A percentile compares a stretch with the other conserved stretches of the same genome.
Conservation (phyloP, 2,329 filamentous ascomycete species). For the Monilinia vaccinii-corymbosi region DNA sequence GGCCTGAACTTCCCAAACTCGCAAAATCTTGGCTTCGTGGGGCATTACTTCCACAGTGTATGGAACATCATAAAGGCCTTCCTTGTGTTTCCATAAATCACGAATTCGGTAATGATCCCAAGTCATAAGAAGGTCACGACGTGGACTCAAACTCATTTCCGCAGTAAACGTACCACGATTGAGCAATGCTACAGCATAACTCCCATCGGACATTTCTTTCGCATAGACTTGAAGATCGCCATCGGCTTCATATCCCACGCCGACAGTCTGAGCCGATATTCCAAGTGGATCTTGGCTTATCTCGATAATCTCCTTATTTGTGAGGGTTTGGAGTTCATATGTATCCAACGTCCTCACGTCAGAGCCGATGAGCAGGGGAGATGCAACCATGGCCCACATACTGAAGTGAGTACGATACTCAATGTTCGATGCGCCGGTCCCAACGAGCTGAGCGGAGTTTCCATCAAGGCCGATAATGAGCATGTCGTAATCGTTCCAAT, state of each 20-base stretch:
- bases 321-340: conserved; percentile 18
- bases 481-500: conserved; percentile 36
- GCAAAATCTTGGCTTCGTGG: conserved; percentile 18
- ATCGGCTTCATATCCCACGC: conserved; percentile 7
- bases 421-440: conserved; percentile 16
- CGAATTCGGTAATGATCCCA: conserved; percentile 17
- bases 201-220: conserved; percentile 17
- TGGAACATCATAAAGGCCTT: conserved; percentile 18
- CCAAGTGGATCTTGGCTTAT: conserved; percentile 29
- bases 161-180: conserved; percentile 17
- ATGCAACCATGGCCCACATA: conserved; percentile 21
- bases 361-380: conserved; percentile 23
- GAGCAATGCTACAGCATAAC: conserved; percentile 18
- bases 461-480: conserved; percentile 22
- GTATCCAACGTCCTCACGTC: conserved; percentile 12
- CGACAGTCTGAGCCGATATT: conserved; percentile 17
- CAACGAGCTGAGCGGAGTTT: conserved; percentile 35
- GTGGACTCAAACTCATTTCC: conserved; percentile 17
- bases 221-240: conserved; percentile 16
- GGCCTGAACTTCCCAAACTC: conserved; percentile 11
- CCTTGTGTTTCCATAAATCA: conserved; percentile 21
- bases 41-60: conserved; percentile 18
- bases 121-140: conserved; percentile 13
- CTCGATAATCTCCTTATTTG: conserved; percentile 30
- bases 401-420: conserved; percentile 27